Conservation (phyloP, 345 rosid genomes). For the Ceriops tagal region DNA sequence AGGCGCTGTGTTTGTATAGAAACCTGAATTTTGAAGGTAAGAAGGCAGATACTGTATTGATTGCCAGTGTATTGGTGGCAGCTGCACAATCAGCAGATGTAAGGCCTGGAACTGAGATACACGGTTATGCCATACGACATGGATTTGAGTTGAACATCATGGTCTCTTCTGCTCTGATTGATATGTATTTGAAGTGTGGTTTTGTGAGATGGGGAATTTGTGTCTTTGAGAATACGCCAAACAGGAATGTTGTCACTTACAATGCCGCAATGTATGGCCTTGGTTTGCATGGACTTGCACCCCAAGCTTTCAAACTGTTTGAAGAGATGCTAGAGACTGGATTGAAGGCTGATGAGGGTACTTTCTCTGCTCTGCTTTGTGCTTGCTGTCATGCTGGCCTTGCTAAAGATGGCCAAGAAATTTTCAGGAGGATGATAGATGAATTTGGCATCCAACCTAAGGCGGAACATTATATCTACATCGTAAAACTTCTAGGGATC, state of each 20-base stretch:
- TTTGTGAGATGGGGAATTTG: conserved; percentile 41
- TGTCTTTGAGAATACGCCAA: conserved; percentile 42
- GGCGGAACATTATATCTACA: conserved; percentile 68
- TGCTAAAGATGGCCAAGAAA: conserved; percentile 47
- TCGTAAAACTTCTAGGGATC: conserved; percentile 77
- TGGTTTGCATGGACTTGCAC: conserved; percentile 66
- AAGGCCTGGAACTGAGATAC: conserved; percentile 54
- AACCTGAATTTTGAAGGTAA: conserved; percentile 43
- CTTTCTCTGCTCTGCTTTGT: conserved; percentile 76
- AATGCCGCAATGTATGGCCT: conserved; percentile 67
- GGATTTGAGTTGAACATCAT: conserved; percentile 55
- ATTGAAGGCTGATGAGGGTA: conserved; percentile 56
- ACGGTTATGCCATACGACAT: conserved; percentile 49
- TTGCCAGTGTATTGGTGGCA: conserved; percentile 52
- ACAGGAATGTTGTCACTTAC: conserved; percentile 51
- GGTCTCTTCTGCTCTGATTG: conserved; percentile 68
- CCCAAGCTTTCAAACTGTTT: conserved; percentile 58
- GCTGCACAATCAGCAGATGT: conserved; percentile 52
- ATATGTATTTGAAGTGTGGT: conserved; percentile 87
- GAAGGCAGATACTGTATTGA: conserved; percentile 56
- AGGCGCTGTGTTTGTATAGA: conserved; percentile 43
- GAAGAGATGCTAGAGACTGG: conserved; percentile 44
- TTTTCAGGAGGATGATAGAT: conserved; percentile 58
- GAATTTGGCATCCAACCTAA: conserved; percentile 58
- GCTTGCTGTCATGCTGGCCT: conserved; percentile 81